phyloP scores from a whole-genome alignment of 2,329 filamentous ascomycete genomes.

The Penicillium sp. region DNA sequence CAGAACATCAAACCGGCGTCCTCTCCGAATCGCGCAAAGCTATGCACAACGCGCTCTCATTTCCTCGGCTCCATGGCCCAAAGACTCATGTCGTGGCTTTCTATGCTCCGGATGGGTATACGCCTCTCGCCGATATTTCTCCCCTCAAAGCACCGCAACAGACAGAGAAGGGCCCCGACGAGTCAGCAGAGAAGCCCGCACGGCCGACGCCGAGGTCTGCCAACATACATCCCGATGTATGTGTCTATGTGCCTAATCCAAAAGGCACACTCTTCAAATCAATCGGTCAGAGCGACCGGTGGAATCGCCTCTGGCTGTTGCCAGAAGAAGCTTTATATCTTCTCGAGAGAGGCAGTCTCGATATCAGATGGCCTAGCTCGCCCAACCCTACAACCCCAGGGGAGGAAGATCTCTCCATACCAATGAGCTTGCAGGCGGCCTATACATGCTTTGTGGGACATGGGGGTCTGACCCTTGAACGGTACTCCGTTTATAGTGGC shows the following conservation, averaged over 20 bases:
- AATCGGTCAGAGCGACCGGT: conserved; percentile 70
- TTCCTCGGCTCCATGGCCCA: conserved; percentile 71
- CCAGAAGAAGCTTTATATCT: conserved; percentile 91
- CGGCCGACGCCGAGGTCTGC: conserved; percentile 13
- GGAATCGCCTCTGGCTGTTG: conserved; percentile 74
- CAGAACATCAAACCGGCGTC: conserved; percentile 72
- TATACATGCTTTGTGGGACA: conserved; percentile 81
- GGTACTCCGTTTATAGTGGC: conserved; percentile 85
- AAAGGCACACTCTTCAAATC: conserved; percentile 71
- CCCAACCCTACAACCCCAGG: conserved; percentile 27
- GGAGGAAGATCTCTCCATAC: conserved; percentile 65
- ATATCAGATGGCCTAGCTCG: conserved; percentile 76
- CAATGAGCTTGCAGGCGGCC: conserved; percentile 86
- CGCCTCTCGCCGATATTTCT: conserved; percentile 17
- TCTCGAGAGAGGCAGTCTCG: conserved; percentile 81
- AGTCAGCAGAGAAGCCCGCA: conserved; percentile 12
- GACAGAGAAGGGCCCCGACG: conserved; percentile 13
- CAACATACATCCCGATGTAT: conserved; percentile 34
- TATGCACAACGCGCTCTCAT: conserved; percentile 83
- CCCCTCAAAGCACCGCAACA: conserved; percentile 19
- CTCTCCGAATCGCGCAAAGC: conserved; percentile 80
- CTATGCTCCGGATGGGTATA: conserved; percentile 65
- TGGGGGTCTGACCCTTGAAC: conserved; percentile 67
- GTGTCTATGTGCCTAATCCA: conserved; percentile 69
- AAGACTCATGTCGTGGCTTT: conserved; percentile 68